Base-by-base conservation (phyloP, 192 early-diverging fungal genomes). In the Coemansia sp. region DNA sequence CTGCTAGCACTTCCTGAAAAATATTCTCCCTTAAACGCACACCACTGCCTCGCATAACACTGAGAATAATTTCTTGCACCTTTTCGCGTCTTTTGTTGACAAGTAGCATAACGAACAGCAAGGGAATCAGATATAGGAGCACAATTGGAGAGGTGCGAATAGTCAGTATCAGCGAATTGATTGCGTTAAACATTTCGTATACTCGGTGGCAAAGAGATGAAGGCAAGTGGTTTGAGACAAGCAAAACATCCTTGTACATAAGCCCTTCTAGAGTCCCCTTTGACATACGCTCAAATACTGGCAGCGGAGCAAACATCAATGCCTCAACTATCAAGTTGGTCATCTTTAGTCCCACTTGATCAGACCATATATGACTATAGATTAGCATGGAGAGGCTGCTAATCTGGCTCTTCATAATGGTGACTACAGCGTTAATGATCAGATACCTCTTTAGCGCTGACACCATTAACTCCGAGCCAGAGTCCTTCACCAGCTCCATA, bases 251-350 rank as follows among this genome's bases (percentile, higher is more conserved):
- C 9, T 37, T 16, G 13, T 57, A 7, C 30, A 68, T 55, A 10
- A 74, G 14, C 8, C 6, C 59, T 3, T 38, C 14, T 3, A 75
- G 30, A 0, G 46, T 62, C 3, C 69, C 65, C 35, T 50, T 63
- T 17, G 73, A 47, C 30, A 75, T 38, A 0, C 73, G 67, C 63
- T 75, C 73, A 53, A 64, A 69, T n/a, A 44, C 23, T 16, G 63
- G 9, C 16, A 75, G 53, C 4, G 44, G 67, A 7, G 40, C 50
- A 26, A 38, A 53, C 2, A 75, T 14, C 28, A 69, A n/a, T 6
- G 60, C 44, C 8, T 30, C 19, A 1, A 70, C 11, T 0, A 75
- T 63, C 8, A 10, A 8, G 4, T 50, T 37, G 6, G 46, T 63
- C 67, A 69, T 75, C 28, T 61, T 59, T 7, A 1, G 26, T 1